Conservation (phyloP, 306 rosid species). For the Mucuna pruriens region DNA sequence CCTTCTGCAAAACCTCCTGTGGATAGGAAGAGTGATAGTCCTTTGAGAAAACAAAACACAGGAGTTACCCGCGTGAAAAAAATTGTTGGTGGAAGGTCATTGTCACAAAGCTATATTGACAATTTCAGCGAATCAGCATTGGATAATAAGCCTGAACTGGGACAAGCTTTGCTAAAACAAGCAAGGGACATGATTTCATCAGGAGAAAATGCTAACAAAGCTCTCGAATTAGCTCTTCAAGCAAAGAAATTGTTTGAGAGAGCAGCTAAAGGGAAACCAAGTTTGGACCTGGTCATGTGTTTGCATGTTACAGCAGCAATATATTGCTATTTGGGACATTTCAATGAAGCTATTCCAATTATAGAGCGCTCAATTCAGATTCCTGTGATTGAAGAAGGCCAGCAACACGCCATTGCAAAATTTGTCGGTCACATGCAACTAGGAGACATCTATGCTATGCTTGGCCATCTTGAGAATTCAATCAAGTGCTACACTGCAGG, state of each 20-base stretch:
- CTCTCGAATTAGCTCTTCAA: conserved; percentile 80
- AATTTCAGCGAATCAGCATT: conserved; percentile 40
- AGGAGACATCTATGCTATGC: conserved; percentile 89
- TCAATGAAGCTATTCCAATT: conserved; percentile 73
- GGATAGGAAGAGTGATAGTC: conserved; percentile 49
- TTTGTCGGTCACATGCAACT: conserved; percentile 95
- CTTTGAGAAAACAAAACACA: conserved; percentile 52
- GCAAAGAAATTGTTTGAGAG: conserved; percentile 72
- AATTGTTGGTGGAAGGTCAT: conserved; percentile 41
- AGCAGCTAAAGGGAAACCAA: conserved; percentile 60
- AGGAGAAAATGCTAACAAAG: conserved; percentile 68
- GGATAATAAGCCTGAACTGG: conserved; percentile 66
- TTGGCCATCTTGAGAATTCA: conserved; percentile 89
- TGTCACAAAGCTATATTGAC: conserved; percentile 43
- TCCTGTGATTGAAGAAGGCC: conserved; percentile 70
- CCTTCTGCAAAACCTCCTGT: conserved; percentile 63
- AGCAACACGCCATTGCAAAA: conserved; percentile 79
- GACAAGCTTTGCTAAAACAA: conserved; percentile 76
- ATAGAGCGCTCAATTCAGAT: conserved; percentile 73
- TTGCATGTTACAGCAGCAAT: conserved; percentile 84
- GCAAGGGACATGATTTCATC: conserved; percentile 80
- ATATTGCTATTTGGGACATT: conserved; percentile 77
- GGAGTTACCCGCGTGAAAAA: conserved; percentile 46
- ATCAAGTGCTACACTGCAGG: conserved; percentile 75
- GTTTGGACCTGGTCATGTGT: conserved; percentile 87